Evolutionary conservation across 441 rosid genomes (phyloP).

Genomic region (Francoa sonchifolia): DNA sequence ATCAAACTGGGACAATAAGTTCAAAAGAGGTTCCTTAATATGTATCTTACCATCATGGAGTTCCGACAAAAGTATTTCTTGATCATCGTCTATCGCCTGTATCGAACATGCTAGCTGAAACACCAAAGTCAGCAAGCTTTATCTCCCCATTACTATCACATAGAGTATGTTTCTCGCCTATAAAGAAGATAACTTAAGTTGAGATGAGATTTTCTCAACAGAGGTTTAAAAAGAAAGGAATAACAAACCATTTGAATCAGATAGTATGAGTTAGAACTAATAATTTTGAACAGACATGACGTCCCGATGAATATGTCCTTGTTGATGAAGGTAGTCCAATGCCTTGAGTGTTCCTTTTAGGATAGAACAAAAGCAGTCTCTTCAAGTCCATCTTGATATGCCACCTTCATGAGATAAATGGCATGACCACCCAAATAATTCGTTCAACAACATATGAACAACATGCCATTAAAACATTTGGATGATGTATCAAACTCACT

Average conservation of each 20-base stretch:
- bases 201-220: no score
- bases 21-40: not conserved
- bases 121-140: constrained; percentile 97
- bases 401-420: constrained; percentile 96
- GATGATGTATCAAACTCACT: constrained; percentile 95
- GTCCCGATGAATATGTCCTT: constrained; percentile 98
- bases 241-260: not conserved
- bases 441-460: constrained; percentile 90
- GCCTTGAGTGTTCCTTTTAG: constrained; percentile 96
- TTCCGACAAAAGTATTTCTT: constrained; percentile 96
- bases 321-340: constrained; percentile 85
- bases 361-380: constrained; percentile 80
- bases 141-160: constrained; percentile 62
- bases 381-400: constrained; percentile 84
- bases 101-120: constrained; percentile 97
- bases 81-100: constrained; percentile 89
- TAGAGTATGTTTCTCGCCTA: constrained; percentile 97
- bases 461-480: constrained; percentile 70
- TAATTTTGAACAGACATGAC: no score
- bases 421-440: constrained; percentile 97
- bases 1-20: not conserved
- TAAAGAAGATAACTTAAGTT: constrained; percentile 12
- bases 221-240: constrained; percentile 12
- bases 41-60: constrained; percentile 84
- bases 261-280: no score